Evolutionary conservation across 192 early-diverging fungal species (phyloP).

Genomic region (Coemansia sp.): DNA sequence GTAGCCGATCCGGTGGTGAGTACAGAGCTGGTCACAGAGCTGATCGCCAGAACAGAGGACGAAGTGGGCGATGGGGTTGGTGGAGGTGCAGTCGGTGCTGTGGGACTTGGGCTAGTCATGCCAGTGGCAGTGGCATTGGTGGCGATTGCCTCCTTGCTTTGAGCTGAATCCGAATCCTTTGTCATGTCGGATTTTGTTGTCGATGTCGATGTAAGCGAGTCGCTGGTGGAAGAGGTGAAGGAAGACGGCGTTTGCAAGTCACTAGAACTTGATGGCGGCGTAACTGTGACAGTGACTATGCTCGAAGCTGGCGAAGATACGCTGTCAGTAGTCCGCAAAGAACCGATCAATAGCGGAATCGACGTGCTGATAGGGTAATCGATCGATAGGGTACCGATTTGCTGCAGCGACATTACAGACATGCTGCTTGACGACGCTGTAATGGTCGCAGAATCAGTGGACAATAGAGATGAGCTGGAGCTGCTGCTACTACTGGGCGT

Average conservation of each 20-base stretch:
- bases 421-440: background rate
- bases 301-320: background rate
- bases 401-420: slow-evolving; percentile 15
- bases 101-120: background rate
- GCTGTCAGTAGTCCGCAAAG: background rate
- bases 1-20: background rate
- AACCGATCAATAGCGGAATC: slow-evolving; percentile 17
- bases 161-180: background rate
- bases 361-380: slow-evolving; percentile 28
- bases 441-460: background rate
- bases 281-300: background rate
- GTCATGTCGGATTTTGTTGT: background rate
- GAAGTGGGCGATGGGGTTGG: background rate
- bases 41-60: no score
- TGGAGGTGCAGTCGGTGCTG: background rate
- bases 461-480: background rate
- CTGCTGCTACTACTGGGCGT: background rate
- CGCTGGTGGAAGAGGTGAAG: background rate
- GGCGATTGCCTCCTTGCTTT: background rate
- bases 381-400: slow-evolving; percentile 17
- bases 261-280: background rate
- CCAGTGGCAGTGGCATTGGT: background rate
- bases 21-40: no score
- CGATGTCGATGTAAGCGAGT: background rate
- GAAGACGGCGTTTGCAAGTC: background rate